Conservation (phyloP, 2,329 filamentous ascomycete species). For the Colletotrichum echinochloae region DNA sequence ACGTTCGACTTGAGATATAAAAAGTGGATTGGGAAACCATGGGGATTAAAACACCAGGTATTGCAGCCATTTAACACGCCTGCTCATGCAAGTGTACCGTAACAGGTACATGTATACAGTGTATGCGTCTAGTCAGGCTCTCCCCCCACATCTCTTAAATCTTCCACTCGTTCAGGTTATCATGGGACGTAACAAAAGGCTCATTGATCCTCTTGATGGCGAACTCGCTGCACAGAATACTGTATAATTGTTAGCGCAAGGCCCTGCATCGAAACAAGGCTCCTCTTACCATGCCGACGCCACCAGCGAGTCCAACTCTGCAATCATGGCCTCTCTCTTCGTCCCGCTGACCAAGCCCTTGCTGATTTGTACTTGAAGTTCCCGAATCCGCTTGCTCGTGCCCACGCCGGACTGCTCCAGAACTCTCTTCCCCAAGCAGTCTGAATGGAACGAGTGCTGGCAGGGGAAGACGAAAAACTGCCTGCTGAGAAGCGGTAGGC, state of each 20-base stretch:
- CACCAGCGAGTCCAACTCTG: slow-evolving; percentile 91
- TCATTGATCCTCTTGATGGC: slow-evolving; percentile 95
- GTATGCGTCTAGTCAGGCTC: slow-evolving; percentile 14
- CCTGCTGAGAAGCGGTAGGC: slow-evolving; percentile 84
- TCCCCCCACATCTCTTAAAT: slow-evolving; percentile 55
- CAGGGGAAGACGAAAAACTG: slow-evolving; percentile 99
- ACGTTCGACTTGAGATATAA: background rate
- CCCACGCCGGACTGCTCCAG: slow-evolving; percentile 83
- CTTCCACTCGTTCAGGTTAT: slow-evolving; percentile 85
- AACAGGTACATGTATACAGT: slow-evolving; percentile 22
- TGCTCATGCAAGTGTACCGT: slow-evolving; percentile 31
- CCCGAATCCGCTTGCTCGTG: slow-evolving; percentile 82
- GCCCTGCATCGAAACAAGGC: background rate
- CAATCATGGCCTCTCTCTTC: slow-evolving; percentile 84
- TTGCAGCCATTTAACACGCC: slow-evolving; percentile 32
- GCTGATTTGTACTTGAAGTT: slow-evolving; percentile 86
- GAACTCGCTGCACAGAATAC: slow-evolving; percentile 93
- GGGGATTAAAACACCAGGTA: slow-evolving; percentile 36
- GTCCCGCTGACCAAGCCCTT: slow-evolving; percentile 77
- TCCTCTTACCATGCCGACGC: slow-evolving; percentile 83
- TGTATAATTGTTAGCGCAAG: slow-evolving; percentile 52
- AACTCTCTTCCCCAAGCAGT: slow-evolving; percentile 89
- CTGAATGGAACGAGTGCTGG: slow-evolving; percentile 97
- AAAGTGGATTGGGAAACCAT: background rate
- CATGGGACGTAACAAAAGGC: slow-evolving; percentile 82